Percentiles rank a stretch among this genome's conserved stretches.
Evolutionary conservation across 139 green algal species (phyloP).

Genomic region (Desmodesmus armatus): DNA sequence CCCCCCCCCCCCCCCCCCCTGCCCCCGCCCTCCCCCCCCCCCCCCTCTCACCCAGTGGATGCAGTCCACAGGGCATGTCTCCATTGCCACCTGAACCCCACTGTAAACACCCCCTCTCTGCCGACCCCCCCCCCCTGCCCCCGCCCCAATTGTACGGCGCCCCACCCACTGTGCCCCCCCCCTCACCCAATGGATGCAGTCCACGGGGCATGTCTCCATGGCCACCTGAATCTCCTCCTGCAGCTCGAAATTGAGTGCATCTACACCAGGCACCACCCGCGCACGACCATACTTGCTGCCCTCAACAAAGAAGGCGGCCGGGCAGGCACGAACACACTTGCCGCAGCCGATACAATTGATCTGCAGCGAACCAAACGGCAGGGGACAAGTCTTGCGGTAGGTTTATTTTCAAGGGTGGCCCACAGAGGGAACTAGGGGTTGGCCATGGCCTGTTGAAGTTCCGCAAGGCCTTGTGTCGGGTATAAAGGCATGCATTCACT

Average conservation of each 20-base stretch:
- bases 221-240: slow-evolving; percentile 56
- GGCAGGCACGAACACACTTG: slow-evolving; percentile 61
- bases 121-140: neutral
- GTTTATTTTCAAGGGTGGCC: too few relatives aligned
- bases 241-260: neutral
- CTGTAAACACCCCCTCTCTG: neutral
- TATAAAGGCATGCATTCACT: too few relatives aligned
- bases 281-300: slow-evolving; percentile 62
- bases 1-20: too few relatives aligned
- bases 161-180: neutral
- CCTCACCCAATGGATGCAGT: slow-evolving; percentile 66
- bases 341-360: slow-evolving; percentile 63
- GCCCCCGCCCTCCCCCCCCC: too few relatives aligned
- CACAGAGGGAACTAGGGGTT: too few relatives aligned
- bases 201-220: slow-evolving; percentile 68
- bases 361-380: slow-evolving; percentile 70
- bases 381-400: too few relatives aligned
- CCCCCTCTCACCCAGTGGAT: slow-evolving; percentile 55
- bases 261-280: slow-evolving; percentile 46
- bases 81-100: slow-evolving; percentile 39
- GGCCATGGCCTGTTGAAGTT: too few relatives aligned
- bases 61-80: slow-evolving; percentile 66
- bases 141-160: neutral
- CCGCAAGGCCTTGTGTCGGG: too few relatives aligned
- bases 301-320: slow-evolving; percentile 54